Percentiles rank a stretch among this genome's conserved stretches.
phyloP scores from a whole-genome alignment of 129 eudicot species.

The Helianthus tuberosus region DNA sequence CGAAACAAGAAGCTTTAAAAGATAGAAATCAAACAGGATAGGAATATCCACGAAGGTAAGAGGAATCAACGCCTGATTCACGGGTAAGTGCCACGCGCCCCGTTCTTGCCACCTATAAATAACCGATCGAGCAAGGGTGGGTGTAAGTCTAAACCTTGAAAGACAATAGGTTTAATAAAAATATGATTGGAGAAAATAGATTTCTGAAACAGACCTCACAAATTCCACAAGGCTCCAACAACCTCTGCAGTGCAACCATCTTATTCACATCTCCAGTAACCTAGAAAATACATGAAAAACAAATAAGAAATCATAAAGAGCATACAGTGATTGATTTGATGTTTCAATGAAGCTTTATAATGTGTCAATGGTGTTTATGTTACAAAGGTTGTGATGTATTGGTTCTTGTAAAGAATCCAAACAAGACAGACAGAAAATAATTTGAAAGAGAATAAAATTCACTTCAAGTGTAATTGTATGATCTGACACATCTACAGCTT shows the following conservation, averaged over 20 bases:
- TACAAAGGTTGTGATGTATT: neutral
- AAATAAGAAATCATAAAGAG: conserved; percentile 14
- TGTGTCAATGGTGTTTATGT: neutral
- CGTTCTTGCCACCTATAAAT: conserved; percentile 70
- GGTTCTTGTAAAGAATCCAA: neutral
- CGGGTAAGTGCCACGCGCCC: conserved; percentile 67
- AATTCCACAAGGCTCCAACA: conserved; percentile 88
- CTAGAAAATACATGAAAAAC: conserved; percentile 41
- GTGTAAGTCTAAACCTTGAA: neutral
- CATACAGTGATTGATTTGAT: conserved; percentile 10
- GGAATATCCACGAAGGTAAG: conserved; percentile 69
- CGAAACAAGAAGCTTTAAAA: neutral
- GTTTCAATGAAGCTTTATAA: conserved; percentile 8
- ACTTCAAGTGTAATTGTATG: conserved; percentile 97
- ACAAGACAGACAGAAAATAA: neutral
- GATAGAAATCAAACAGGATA: conserved; percentile 47
- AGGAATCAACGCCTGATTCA: conserved; percentile 71
- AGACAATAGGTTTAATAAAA: neutral
- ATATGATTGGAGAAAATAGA: neutral
- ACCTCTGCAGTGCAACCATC: conserved; percentile 90
- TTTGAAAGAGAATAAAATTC: neutral
- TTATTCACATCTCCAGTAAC: conserved; percentile 80
- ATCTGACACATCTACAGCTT: conserved; percentile 93
- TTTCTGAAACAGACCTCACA: conserved; percentile 62
- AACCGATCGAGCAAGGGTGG: neutral